These are phyloP conservation scores for Colletotrichum cuscutae DNA, from an alignment of 2,329 filamentous ascomycete species.

Conservation along the genomic window DNA sequence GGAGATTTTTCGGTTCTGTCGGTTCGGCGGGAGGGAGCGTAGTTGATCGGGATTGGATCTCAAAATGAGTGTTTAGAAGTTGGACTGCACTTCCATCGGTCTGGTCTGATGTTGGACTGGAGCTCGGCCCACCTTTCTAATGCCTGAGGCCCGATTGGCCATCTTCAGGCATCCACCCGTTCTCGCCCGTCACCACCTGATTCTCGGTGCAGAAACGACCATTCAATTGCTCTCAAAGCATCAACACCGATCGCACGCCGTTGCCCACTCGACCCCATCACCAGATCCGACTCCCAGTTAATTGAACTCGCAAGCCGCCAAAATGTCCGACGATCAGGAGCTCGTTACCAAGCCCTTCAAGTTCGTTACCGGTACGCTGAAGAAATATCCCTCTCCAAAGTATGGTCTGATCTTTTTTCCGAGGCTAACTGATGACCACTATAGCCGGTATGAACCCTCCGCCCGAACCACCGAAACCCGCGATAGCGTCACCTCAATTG, in stretches of 20 bases:
- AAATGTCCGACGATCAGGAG: constrained; percentile 89
- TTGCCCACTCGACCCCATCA: constrained; percentile 48
- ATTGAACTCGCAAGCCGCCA: constrained; percentile 58
- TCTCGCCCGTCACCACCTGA: constrained; percentile 49
- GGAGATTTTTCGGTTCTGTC: constrained; percentile 27
- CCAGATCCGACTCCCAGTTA: constrained; percentile 42
- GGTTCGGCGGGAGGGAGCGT: constrained; percentile 30
- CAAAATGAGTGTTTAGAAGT: constrained; percentile 35
- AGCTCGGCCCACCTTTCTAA: constrained; percentile 32
- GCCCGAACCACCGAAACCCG: constrained; percentile 16
- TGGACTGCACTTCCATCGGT: constrained; percentile 25
- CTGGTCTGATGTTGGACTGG: constrained; percentile 32
- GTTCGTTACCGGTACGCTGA: constrained; percentile 93
- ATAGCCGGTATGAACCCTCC: constrained; percentile 56
- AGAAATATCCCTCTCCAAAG: constrained; percentile 49
- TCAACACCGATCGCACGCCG: constrained; percentile 46
- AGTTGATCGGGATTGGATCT: constrained; percentile 43
- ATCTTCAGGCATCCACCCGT: constrained; percentile 32
- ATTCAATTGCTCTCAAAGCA: constrained; percentile 41
- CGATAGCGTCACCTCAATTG: constrained; percentile 45
- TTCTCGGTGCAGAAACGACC: constrained; percentile 44
- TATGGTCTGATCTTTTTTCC: constrained; percentile 48
- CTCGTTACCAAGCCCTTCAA: constrained; percentile 98
- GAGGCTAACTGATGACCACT: constrained; percentile 52
- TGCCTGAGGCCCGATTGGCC: constrained; percentile 47